Conservation (phyloP, 2,329 filamentous ascomycete species). For the Trichophaea hybrida region DNA sequence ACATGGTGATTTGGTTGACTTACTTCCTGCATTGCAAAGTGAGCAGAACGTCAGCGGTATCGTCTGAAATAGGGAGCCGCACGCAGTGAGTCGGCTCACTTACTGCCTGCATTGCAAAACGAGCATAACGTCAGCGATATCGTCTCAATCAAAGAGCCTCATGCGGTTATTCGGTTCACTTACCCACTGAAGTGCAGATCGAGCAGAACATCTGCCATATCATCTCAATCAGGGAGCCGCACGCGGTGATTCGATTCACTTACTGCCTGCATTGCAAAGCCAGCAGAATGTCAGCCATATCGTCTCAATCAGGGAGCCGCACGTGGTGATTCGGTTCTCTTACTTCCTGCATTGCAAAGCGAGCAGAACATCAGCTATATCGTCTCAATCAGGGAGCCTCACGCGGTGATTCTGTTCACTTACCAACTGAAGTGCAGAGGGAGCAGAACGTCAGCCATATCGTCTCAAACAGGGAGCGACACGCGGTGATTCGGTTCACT, state of each 20-base stretch:
- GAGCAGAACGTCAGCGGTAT: too few relatives aligned
- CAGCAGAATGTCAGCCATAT: too few relatives aligned
- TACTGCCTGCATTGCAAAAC: neutral
- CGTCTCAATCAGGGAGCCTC: neutral
- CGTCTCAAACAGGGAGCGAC: too few relatives aligned
- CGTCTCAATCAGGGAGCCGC: neutral
- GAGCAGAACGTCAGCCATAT: neutral
- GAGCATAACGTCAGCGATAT: neutral
- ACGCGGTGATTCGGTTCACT: neutral
- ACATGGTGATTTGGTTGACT: neutral
- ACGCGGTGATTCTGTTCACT: neutral
- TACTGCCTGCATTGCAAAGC: too few relatives aligned
- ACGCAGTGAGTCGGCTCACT: too few relatives aligned
- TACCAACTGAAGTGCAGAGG: neutral
- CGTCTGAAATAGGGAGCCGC: too few relatives aligned
- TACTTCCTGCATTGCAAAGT: too few relatives aligned
- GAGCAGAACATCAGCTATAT: neutral
- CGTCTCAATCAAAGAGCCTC: too few relatives aligned
- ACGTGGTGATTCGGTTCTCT: neutral
- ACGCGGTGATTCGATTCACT: neutral
- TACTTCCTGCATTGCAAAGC: neutral
- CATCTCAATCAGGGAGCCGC: neutral
- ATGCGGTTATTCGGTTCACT: too few relatives aligned
- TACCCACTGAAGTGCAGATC: neutral
- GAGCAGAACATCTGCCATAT: neutral